These are phyloP conservation scores for Plantago lanceolata DNA, from an alignment of 305 asterid species.

Conservation along the genomic window DNA sequence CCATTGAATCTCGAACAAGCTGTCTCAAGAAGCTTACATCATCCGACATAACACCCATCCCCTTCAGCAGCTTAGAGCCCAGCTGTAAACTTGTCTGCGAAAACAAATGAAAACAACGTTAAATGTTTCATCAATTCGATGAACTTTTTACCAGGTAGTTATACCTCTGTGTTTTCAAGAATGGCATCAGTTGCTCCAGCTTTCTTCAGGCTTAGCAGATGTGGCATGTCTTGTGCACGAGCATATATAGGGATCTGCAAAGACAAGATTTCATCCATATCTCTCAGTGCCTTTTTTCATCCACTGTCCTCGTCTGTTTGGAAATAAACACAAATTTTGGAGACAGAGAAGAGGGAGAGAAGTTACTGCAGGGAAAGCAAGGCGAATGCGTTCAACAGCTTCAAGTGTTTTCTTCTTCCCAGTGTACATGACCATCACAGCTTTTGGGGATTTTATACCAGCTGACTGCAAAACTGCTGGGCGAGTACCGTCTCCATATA, in stretches of 20 bases:
- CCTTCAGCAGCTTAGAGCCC: constrained; percentile 87
- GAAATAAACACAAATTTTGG: constrained; percentile 3
- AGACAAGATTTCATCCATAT: constrained; percentile 14
- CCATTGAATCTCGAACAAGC: constrained; percentile 86
- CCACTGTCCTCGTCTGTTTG: background rate
- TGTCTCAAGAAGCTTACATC: constrained; percentile 76
- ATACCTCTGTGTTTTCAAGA: constrained; percentile 94
- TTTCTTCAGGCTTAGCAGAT: constrained; percentile 80
- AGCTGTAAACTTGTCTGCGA: constrained; percentile 93
- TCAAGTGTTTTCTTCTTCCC: constrained; percentile 63
- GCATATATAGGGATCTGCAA: constrained; percentile 85
- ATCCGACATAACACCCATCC: constrained; percentile 89
- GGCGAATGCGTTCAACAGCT: constrained; percentile 86
- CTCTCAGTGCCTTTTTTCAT: background rate
- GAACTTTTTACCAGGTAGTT: constrained; percentile 10
- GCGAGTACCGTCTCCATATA: constrained; percentile 92
- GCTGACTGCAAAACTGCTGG: constrained; percentile 96
- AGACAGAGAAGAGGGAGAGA: constrained; percentile 18
- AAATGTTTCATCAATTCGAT: constrained; percentile 8
- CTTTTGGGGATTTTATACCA: constrained; percentile 84
- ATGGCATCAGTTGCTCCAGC: constrained; percentile 94
- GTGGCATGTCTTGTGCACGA: constrained; percentile 85
- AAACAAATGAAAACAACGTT: constrained; percentile 20
- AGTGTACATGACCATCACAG: constrained; percentile 91
- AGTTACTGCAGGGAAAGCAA: constrained; percentile 79